phyloP scores from a whole-genome alignment of 345 rosid species.

The Salix dunnii region DNA sequence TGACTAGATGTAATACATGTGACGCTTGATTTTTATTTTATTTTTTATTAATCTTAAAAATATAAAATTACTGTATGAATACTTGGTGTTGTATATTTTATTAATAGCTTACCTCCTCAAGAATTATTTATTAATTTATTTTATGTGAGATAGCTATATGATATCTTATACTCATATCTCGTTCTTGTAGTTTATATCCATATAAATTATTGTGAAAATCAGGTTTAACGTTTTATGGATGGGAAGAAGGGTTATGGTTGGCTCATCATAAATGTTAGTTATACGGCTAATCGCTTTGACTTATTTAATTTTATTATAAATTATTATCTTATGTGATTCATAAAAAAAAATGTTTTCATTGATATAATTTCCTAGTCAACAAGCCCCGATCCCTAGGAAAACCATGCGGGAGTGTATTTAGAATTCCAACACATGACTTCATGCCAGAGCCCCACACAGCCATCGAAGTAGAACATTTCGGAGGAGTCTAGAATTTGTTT shows the following conservation, averaged over 20 bases:
- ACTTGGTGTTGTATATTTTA: no score
- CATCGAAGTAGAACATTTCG: not conserved
- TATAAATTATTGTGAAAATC: no score
- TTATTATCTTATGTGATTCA: not conserved
- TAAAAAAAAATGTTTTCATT: not conserved
- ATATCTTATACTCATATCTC: no score
- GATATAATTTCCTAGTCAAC: not conserved
- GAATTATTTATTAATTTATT: no score
- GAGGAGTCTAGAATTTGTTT: not conserved
- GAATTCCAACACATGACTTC: constrained; percentile 3
- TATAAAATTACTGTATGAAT: no score
- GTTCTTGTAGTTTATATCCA: no score
- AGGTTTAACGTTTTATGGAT: not conserved
- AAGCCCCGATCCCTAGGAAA: not conserved
- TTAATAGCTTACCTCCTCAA: no score
- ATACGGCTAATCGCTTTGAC: not conserved
- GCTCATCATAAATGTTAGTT: not conserved
- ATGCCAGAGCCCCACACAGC: not conserved
- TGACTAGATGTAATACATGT: not conserved
- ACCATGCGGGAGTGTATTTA: not conserved
- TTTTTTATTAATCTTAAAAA: not conserved
- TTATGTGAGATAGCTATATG: no score
- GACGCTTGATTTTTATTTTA: not conserved
- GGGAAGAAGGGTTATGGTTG: not conserved
- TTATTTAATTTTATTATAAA: not conserved